phyloP scores from a whole-genome alignment of 1,284 basidiomycete species.

The Leccinum insolens region DNA sequence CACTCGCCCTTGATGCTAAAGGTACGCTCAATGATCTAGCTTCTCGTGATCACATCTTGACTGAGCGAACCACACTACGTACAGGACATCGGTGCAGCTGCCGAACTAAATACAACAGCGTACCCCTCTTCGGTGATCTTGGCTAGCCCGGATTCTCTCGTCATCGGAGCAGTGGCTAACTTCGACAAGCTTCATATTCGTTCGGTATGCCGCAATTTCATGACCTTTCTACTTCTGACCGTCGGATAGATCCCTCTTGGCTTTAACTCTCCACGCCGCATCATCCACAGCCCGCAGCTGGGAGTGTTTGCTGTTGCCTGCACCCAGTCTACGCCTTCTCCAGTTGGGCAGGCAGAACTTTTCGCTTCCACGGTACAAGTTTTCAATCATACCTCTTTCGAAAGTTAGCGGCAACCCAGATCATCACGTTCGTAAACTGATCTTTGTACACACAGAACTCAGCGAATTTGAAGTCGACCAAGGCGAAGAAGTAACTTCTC shows the following conservation, averaged over 20 bases:
- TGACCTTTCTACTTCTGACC: slow-evolving; percentile 13
- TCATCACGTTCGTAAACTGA: slow-evolving; percentile 7
- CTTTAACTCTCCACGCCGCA: slow-evolving; percentile 63
- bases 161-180: slow-evolving; percentile 68
- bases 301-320: slow-evolving; percentile 70
- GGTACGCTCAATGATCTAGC: slow-evolving; percentile 42
- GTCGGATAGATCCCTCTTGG: slow-evolving; percentile 64
- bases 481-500: slow-evolving; percentile 63
- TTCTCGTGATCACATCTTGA: slow-evolving; percentile 1
- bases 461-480: slow-evolving; percentile 53
- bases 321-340: slow-evolving; percentile 50
- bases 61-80: background rate
- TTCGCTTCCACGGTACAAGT: slow-evolving; percentile 65
- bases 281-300: slow-evolving; percentile 57
- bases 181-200: slow-evolving; percentile 84
- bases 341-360: slow-evolving; percentile 54
- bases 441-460: slow-evolving; percentile 43
- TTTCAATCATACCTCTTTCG: slow-evolving; percentile 66
- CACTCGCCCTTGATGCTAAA: slow-evolving; percentile 77
- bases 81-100: slow-evolving; percentile 65
- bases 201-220: slow-evolving; percentile 51
- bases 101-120: slow-evolving; percentile 48
- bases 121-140: slow-evolving; percentile 62
- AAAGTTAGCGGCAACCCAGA: slow-evolving; percentile 42
- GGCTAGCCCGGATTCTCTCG: slow-evolving; percentile 55